Evolutionary conservation across 2,329 filamentous ascomycete species (phyloP), one percentile per base, ranked within the genome.

Genomic region (Amesomyces nigricolor): DNA sequence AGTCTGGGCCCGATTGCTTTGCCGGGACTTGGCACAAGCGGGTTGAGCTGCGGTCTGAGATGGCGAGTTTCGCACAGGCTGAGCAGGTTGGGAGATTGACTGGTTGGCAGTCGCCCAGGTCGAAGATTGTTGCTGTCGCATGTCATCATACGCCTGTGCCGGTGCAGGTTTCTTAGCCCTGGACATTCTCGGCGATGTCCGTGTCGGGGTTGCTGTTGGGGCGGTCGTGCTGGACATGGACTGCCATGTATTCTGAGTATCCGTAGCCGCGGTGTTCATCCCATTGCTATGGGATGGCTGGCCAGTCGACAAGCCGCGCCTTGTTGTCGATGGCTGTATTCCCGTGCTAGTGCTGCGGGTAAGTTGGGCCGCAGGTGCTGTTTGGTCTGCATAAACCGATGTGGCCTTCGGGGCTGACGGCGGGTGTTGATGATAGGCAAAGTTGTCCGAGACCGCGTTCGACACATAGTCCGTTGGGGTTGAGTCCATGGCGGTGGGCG

Each of bases 11-110:
- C 68, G 67, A n/a, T 71, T 70, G 2, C 67, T 64, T 44, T 71
- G 69, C 50, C 68, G 64, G 11, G 73, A 73, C 54, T 66, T 66
- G 10, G 67, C 61, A 56, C 71, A 72, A 22, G 56, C 53, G 30
- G 62, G 63, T 38, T 66, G 68, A 8, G 64, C 62, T 2, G 65
- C 63, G 0, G 68, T 56, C 42, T 65, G 70, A 59, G 60, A 67
- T 59, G 64, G 72, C 48, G 61, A 63, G 11, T 60, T 57, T 4
- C 57, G 57, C 38, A 65, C 44, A 19, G 58, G 54, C 30, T 60
- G 58, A 2, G 49, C 16, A 0, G 50, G 44, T 35, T 51, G 46
- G 14, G 63, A 47, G 5, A 63, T 60, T 14, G 62, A 26, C 38
- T 70, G 66, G 1, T 66, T 58, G 7, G 66, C 47, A 9, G 58